Conservation (phyloP, 1,139 yeast species). For the Taiozyma sp. region DNA sequence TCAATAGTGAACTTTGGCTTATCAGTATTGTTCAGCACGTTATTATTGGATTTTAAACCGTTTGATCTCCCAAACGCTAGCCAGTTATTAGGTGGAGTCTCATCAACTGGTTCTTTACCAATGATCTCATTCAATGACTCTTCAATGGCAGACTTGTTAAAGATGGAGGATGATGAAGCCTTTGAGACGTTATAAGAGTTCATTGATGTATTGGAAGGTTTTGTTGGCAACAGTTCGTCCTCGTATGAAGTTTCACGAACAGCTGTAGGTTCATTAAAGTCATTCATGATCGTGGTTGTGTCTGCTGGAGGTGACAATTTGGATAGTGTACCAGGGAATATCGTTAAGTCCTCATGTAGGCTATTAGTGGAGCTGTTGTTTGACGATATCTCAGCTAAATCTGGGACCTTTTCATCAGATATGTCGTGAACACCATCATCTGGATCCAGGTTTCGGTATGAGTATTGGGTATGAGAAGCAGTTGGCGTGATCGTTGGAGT, state of each 20-base stretch:
- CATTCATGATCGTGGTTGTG: neutral
- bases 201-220: neutral
- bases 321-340: constrained; percentile 8
- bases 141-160: constrained; percentile 22
- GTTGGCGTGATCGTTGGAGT: constrained; percentile 4
- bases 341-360: constrained; percentile 11
- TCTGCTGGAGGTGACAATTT: constrained; percentile 2
- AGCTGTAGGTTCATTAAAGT: neutral
- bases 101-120: neutral
- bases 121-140: constrained; percentile 15
- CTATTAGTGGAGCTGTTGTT: constrained; percentile 21
- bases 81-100: constrained; percentile 1
- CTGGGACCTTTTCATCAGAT: constrained; percentile 14
- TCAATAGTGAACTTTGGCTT: constrained; percentile 20
- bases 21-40: neutral
- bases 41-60: neutral
- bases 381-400: constrained; percentile 20
- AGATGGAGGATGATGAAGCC: constrained; percentile 8
- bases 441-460: constrained; percentile 21
- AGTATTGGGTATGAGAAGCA: neutral
- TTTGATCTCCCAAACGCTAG: constrained; percentile 12
- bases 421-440: constrained; percentile 19
- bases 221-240: neutral
- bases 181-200: neutral
- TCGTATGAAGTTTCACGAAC: neutral